A percentile compares a stretch with the other conserved stretches of the same genome.
Evolutionary conservation across 2,329 filamentous ascomycete genomes (phyloP).

Genomic region (Nannizzia gypsea): DNA sequence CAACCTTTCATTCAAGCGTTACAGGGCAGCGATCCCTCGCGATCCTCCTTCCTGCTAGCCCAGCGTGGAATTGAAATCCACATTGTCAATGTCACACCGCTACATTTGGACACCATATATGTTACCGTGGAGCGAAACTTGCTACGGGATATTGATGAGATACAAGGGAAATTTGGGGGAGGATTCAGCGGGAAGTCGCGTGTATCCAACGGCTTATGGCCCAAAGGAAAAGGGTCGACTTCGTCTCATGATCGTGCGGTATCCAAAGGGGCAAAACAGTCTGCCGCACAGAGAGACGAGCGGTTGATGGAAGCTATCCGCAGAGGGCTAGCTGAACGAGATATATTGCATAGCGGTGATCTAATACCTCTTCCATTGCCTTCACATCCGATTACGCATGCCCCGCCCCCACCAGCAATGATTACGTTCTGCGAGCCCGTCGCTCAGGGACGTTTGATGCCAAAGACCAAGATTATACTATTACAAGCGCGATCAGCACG

Average conservation of each 20-base stretch:
- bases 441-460: slow-evolving; percentile 67
- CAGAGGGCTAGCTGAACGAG: slow-evolving; percentile 58
- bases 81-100: slow-evolving; percentile 65
- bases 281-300: slow-evolving; percentile 40
- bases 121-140: slow-evolving; percentile 75
- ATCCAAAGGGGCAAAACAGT: slow-evolving; percentile 18
- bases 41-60: slow-evolving; percentile 56
- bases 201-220: slow-evolving; percentile 31
- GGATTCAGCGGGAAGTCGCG: slow-evolving; percentile 36
- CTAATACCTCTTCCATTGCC: slow-evolving; percentile 64
- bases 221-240: slow-evolving; percentile 22
- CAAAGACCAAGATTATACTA: slow-evolving; percentile 73
- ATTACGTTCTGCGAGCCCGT: slow-evolving; percentile 92
- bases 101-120: slow-evolving; percentile 74
- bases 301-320: slow-evolving; percentile 56
- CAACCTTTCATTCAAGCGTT: slow-evolving; percentile 68
- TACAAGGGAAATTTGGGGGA: slow-evolving; percentile 69
- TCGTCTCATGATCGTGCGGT: slow-evolving; percentile 13
- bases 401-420: slow-evolving; percentile 70
- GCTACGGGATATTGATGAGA: slow-evolving; percentile 65
- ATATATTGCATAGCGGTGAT: slow-evolving; percentile 74
- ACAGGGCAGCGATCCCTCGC: slow-evolving; percentile 62
- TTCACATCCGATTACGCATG: slow-evolving; percentile 74
- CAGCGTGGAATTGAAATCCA: slow-evolving; percentile 73
- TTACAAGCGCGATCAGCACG: slow-evolving; percentile 39